These are phyloP conservation scores for Fistulinella prunicolor DNA, from an alignment of 768 basidiomycete species.

Conservation along the genomic window DNA sequence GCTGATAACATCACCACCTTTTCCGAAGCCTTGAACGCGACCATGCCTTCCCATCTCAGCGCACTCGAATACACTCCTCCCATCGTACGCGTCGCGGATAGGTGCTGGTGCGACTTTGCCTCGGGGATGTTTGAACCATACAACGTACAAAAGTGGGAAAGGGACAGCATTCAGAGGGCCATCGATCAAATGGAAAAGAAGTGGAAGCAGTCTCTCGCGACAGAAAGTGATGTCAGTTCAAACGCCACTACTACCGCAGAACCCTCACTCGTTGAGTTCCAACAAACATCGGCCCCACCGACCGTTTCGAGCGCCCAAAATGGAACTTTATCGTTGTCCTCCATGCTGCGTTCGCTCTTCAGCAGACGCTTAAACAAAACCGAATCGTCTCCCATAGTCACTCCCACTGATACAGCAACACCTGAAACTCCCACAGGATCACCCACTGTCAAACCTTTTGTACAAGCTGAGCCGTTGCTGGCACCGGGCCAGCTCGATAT, in stretches of 20 bases:
- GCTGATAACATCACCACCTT: constrained; percentile 70
- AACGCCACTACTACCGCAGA: constrained; percentile 26
- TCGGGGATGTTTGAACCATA: constrained; percentile 71
- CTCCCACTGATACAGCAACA: background rate
- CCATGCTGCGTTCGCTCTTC: constrained; percentile 27
- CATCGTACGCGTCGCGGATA: constrained; percentile 65
- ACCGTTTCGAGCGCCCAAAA: constrained; percentile 8
- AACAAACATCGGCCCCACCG: constrained; percentile 8
- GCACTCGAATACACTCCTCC: constrained; percentile 43
- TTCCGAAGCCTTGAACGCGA: constrained; percentile 57
- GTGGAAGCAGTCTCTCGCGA: constrained; percentile 28
- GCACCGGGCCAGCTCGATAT: constrained; percentile 64
- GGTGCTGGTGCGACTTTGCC: constrained; percentile 85
- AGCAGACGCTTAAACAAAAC: constrained; percentile 8
- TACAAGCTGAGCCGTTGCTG: constrained; percentile 17
- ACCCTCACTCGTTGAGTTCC: constrained; percentile 17
- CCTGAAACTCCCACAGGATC: constrained; percentile 7
- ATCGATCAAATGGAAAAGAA: constrained; percentile 36
- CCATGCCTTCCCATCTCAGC: constrained; percentile 39
- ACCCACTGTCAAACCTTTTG: constrained; percentile 8
- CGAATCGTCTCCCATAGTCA: background rate
- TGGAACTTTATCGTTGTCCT: constrained; percentile 21
- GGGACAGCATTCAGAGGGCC: constrained; percentile 52
- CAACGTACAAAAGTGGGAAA: constrained; percentile 75
- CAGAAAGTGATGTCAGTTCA: constrained; percentile 14